Evolutionary conservation across 2,329 filamentous ascomycete species (phyloP), one percentile per base, ranked within the genome.

Genomic region (Colletotrichum higginsianum): DNA sequence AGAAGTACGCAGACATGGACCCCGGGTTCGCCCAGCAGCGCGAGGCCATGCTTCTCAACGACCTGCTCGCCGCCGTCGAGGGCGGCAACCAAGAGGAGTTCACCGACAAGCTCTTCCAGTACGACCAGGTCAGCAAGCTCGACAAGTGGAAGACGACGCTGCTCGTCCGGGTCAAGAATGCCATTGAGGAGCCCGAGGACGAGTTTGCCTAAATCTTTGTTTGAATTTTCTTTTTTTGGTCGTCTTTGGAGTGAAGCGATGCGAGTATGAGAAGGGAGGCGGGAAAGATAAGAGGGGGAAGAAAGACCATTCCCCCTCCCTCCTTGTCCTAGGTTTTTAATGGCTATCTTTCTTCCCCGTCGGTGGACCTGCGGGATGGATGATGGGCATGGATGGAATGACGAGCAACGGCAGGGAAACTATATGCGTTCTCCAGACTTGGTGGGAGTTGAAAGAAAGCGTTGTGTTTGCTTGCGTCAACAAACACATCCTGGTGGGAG

Each of bases 91-190:
- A 93, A 80, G 94, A 98, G 77, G 86, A 88, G 73, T 98, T 97
- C 78, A 90, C 92, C 26, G 94, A 97, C 79, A 95, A 95, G 81
- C 83, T 96, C 74, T 97, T 93, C 86, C 91, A 96, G 81, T 98
- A 90, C 79, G 95, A 98, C 81, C 94, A 97, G 85, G 87, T 98
- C 84, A 96, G 92, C 84, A 96, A 96, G 86, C 85, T 98, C 78
- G 95, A 98, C 80, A 96, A 96, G 86, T 98, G 96, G 96, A 98
- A 98, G 92, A 98, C 94, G 61, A 94, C 92, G 42, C 85, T 98
- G 69, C 82, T 98, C 74, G 84, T 97, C 78, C 89, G 91, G 76
- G 88, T 98, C 78, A 98, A 98, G 91, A 91, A 92, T 77, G 87
- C 87, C 65, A 97, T 98, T 77, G 92, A 96, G 83, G 86, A 82